A percentile compares a stretch with the other conserved stretches of the same genome.
Conservation (phyloP, 345 rosid species). For the Raphanus raphanistrum region DNA sequence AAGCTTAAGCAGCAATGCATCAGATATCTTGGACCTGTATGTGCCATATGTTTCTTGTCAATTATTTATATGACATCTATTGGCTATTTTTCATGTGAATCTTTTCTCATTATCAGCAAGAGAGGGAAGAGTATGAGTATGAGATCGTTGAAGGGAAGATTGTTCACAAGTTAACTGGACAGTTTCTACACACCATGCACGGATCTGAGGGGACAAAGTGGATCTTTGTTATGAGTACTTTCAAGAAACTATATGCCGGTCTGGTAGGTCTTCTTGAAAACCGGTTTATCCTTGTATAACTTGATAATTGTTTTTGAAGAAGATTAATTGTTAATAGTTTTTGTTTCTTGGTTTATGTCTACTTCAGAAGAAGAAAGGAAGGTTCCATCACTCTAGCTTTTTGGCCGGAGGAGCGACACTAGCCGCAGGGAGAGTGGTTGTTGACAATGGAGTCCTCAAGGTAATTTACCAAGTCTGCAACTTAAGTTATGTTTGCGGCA, state of each 20-base stretch:
- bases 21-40: constrained; percentile 89
- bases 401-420: constrained; percentile 93
- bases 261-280: constrained; percentile 46
- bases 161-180: constrained; percentile 57
- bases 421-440: constrained; percentile 84
- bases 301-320: background rate
- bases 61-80: background rate
- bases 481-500: background rate
- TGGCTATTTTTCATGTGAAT: background rate
- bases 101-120: constrained; percentile 54
- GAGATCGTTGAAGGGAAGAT: constrained; percentile 60
- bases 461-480: constrained; percentile 38
- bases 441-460: constrained; percentile 71
- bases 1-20: constrained; percentile 79
- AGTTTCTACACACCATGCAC: constrained; percentile 52
- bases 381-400: constrained; percentile 92
- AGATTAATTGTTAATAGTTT: background rate
- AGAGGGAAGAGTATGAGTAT: constrained; percentile 79
- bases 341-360: constrained; percentile 10
- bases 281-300: background rate
- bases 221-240: constrained; percentile 91
- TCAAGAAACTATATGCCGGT: constrained; percentile 70
- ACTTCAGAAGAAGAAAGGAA: constrained; percentile 87
- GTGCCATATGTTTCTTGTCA: constrained; percentile 26
- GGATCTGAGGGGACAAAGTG: constrained; percentile 56